Conservation (phyloP, 2,329 filamentous ascomycete genomes). For the Colletotrichum theobromicola region DNA sequence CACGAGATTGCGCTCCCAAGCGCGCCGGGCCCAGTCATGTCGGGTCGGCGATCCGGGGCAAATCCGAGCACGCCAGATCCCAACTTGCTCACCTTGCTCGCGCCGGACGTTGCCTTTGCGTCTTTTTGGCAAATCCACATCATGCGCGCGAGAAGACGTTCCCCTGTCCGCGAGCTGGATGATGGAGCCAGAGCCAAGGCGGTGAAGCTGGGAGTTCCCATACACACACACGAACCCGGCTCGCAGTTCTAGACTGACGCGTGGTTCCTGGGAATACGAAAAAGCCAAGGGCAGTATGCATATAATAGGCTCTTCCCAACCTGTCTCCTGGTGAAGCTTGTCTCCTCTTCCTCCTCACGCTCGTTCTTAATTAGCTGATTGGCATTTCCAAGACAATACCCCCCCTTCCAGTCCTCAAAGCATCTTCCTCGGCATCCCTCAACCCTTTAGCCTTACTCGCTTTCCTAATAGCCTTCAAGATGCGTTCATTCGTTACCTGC, state of each 20-base stretch:
- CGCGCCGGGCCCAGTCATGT: background rate
- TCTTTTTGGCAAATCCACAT: background rate
- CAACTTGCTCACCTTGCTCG: background rate
- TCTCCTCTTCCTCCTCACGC: background rate
- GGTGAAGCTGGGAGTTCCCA: background rate
- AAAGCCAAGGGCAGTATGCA: background rate
- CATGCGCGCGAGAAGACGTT: background rate
- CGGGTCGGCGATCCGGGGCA: slow-evolving; percentile 14
- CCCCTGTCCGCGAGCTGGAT: background rate
- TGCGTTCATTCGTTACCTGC: slow-evolving; percentile 20
- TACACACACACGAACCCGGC: background rate
- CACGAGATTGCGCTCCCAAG: background rate
- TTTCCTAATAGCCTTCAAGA: background rate
- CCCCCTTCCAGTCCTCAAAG: background rate
- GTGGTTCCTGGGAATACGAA: background rate
- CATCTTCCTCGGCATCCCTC: background rate
- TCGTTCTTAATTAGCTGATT: slow-evolving; percentile 3
- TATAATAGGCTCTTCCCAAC: slow-evolving; percentile 4
- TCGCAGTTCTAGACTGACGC: background rate
- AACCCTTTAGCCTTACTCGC: background rate
- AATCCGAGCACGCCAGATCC: slow-evolving; percentile 10
- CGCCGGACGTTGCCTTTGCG: background rate
- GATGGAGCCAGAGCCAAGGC: background rate
- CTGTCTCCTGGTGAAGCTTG: background rate
- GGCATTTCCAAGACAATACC: slow-evolving; percentile 8